phyloP scores from a whole-genome alignment of 1,284 basidiomycete species.

The Kwoniella shivajii region DNA sequence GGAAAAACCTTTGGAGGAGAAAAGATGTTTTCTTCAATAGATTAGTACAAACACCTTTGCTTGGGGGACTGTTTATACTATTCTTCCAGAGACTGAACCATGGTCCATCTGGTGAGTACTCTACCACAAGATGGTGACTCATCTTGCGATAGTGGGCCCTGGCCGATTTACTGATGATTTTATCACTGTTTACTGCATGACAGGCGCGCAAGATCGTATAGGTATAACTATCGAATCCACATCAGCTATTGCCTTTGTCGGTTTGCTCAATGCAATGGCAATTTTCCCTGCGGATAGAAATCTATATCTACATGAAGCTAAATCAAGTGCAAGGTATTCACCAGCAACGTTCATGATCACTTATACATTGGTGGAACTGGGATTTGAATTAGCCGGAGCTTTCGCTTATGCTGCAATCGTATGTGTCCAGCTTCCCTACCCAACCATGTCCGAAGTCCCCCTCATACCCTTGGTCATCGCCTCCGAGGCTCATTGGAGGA shows the following conservation, averaged over 20 bases:
- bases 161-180: not conserved
- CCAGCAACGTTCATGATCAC: conserved; percentile 54
- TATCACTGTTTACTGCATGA: not conserved
- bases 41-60: conserved; percentile 49
- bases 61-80: conserved; percentile 52
- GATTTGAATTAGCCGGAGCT: conserved; percentile 48
- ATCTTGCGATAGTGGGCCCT: not conserved
- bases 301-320: conserved; percentile 55
- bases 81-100: conserved; percentile 54
- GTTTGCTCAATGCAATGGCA: conserved; percentile 54
- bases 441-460: conserved; percentile 5
- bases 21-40: conserved; percentile 53
- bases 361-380: conserved; percentile 55
- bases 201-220: conserved; percentile 55
- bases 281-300: conserved; percentile 56
- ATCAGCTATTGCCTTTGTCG: conserved; percentile 47
- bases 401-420: conserved; percentile 40
- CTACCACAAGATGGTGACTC: too few relatives aligned
- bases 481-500: not conserved
- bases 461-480: conserved; percentile 2
- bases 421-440: conserved; percentile 22
- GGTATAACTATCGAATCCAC: conserved; percentile 50
- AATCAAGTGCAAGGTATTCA: conserved; percentile 53
- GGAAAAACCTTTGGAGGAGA: conserved; percentile 52
- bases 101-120: conserved; percentile 44